phyloP scores from a whole-genome alignment of 495 filamentous ascomycete species.

The Filosporella fistucella region DNA sequence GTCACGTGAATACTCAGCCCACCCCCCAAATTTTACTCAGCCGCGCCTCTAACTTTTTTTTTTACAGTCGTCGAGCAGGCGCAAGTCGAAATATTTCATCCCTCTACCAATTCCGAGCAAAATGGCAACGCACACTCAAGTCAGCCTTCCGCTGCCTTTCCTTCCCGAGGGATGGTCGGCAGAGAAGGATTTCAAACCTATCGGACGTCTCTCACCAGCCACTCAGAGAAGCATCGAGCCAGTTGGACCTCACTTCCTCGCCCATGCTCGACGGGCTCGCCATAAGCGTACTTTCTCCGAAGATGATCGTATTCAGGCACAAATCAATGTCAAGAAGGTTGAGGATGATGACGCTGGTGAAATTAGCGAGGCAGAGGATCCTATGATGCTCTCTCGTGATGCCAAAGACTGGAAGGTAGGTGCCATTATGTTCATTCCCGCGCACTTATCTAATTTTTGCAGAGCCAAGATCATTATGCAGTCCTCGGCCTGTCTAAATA shows the following conservation, averaged over 20 bases:
- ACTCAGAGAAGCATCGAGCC: conserved; percentile 86
- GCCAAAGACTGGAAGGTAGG: conserved; percentile 99
- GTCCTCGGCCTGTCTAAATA: conserved; percentile 91
- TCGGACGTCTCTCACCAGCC: conserved; percentile 62
- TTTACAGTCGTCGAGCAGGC: too few relatives aligned
- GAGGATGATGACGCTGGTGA: conserved; percentile 88
- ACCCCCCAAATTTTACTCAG: too few relatives aligned
- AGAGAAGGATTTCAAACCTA: conserved; percentile 86
- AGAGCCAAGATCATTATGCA: conserved; percentile 96
- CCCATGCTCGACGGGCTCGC: conserved; percentile 90
- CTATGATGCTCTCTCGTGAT: conserved; percentile 83
- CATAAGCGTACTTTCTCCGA: conserved; percentile 98
- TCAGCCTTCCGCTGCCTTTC: conserved; percentile 59
- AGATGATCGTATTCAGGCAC: conserved; percentile 94
- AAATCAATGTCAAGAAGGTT: conserved; percentile 89
- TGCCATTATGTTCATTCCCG: neutral
- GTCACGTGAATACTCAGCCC: too few relatives aligned
- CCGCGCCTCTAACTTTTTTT: too few relatives aligned
- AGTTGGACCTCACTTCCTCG: conserved; percentile 95
- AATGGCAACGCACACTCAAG: conserved; percentile 36
- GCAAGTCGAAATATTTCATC: too few relatives aligned
- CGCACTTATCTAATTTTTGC: conserved; percentile 23
- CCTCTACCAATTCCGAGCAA: too few relatives aligned
- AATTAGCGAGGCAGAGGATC: conserved; percentile 88
- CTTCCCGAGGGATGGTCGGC: conserved; percentile 79